Conservation (phyloP, 805 yeast species). For the Saturnispora mendoncae region DNA sequence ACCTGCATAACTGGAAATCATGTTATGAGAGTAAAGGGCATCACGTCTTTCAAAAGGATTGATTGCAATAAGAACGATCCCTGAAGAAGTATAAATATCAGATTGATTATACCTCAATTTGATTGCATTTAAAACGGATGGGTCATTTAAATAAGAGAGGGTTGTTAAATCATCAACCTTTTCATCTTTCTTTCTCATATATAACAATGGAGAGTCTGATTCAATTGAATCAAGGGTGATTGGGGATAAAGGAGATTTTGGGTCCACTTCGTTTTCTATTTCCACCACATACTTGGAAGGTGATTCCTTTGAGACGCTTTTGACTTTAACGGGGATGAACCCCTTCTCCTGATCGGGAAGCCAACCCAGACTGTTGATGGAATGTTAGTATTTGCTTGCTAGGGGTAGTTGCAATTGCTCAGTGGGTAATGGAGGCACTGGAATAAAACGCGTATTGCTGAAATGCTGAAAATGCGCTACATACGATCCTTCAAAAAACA, state of each 20-base stretch:
- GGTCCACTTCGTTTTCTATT: conserved; percentile 41
- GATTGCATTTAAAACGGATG: conserved; percentile 92
- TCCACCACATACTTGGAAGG: conserved; percentile 38
- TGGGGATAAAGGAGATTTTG: conserved; percentile 33
- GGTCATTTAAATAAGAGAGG: conserved; percentile 87
- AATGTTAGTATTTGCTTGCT: conserved; percentile 3
- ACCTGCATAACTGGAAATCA: conserved; percentile 91
- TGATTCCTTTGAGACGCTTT: conserved; percentile 32
- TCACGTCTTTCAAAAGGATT: conserved; percentile 93
- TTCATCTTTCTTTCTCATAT: conserved; percentile 85
- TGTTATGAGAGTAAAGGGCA: conserved; percentile 81
- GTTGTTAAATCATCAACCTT: conserved; percentile 92
- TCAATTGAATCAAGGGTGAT: conserved; percentile 40
- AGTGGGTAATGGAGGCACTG: not conserved
- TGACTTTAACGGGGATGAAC: conserved; percentile 65
- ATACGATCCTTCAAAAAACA: conserved; percentile 11
- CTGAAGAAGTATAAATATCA: conserved; percentile 90
- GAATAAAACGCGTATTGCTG: not conserved
- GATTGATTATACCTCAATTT: conserved; percentile 81
- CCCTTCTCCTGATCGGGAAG: conserved; percentile 65
- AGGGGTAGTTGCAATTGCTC: no score
- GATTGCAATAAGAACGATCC: conserved; percentile 92
- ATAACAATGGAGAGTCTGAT: conserved; percentile 57
- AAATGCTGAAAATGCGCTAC: not conserved
- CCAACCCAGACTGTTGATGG: conserved; percentile 58